These are phyloP conservation scores for Skeletonema tropicum DNA, from an alignment of 108 stramenopile genomes.

Conservation along the genomic window DNA sequence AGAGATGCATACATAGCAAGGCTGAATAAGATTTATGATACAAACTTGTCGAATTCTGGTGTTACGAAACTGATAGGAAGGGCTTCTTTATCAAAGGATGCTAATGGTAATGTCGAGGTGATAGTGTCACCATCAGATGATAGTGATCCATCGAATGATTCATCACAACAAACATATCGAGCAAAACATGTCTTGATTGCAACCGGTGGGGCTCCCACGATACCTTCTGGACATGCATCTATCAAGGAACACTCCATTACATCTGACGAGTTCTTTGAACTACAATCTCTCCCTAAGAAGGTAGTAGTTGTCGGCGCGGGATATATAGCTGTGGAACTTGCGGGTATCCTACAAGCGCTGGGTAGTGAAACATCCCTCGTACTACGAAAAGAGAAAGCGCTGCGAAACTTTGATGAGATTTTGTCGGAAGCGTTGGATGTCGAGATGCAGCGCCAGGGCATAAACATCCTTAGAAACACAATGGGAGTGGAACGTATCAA, in stretches of 20 bases:
- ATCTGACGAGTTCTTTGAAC: conserved; percentile 91
- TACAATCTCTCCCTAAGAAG: conserved; percentile 78
- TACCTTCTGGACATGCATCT: conserved; percentile 63
- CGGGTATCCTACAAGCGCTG: conserved; percentile 85
- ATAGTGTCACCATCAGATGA: conserved; percentile 6
- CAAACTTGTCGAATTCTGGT: conserved; percentile 68
- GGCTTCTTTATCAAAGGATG: conserved; percentile 28
- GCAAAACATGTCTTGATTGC: conserved; percentile 88
- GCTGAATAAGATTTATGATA: conserved; percentile 90
- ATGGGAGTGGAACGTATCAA: conserved; percentile 51
- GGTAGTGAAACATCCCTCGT: conserved; percentile 85
- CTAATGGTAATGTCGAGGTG: conserved; percentile 27
- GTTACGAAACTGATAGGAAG: conserved; percentile 59
- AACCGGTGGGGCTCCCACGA: conserved; percentile 78
- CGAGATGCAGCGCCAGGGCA: conserved; percentile 74
- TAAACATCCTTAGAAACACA: conserved; percentile 63
- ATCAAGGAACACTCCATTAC: conserved; percentile 70
- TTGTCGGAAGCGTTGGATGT: conserved; percentile 61
- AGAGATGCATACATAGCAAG: conserved; percentile 80
- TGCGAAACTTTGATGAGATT: conserved; percentile 80
- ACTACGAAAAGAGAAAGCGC: conserved; percentile 56
- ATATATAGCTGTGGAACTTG: conserved; percentile 95
- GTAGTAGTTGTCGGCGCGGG: conserved; percentile 90
- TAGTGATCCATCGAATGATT: conserved; percentile 15
- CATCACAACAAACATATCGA: conserved; percentile 37